Evolutionary conservation across 2,329 filamentous ascomycete genomes (phyloP).

Genomic region (Fusarium sulawesiense): DNA sequence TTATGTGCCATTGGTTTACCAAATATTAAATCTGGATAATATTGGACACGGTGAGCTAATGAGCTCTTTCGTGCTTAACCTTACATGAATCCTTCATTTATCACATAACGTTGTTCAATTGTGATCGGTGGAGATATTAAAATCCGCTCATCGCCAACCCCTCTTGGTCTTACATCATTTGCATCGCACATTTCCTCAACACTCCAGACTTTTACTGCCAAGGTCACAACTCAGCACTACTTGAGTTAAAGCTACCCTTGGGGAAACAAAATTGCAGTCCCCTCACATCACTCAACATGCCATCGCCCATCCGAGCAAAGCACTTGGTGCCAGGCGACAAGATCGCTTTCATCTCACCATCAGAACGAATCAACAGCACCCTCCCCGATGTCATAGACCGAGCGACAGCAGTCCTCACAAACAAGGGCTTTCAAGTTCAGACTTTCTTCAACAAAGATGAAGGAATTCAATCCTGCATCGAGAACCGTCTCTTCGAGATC

Average conservation of each 20-base stretch:
- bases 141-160: background rate
- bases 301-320: conserved; percentile 40
- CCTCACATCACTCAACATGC: conserved; percentile 9
- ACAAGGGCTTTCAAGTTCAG: conserved; percentile 51
- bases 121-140: background rate
- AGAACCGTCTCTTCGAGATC: conserved; percentile 53
- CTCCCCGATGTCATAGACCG: conserved; percentile 48
- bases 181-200: background rate
- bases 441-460: conserved; percentile 48
- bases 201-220: no score
- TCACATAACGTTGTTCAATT: conserved; percentile 10
- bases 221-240: fast-evolving
- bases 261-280: no score
- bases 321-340: conserved; percentile 51
- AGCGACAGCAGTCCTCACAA: conserved; percentile 46
- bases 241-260: fast-evolving
- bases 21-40: background rate
- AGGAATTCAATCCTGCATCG: conserved; percentile 50
- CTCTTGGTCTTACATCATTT: background rate
- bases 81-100: background rate
- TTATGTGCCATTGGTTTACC: no score
- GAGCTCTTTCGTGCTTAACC: background rate
- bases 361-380: conserved; percentile 51
- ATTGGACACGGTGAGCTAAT: background rate
- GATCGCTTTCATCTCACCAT: conserved; percentile 56